phyloP scores from a whole-genome alignment of 2,329 filamentous ascomycete species.

The Penicillium vulpinum region DNA sequence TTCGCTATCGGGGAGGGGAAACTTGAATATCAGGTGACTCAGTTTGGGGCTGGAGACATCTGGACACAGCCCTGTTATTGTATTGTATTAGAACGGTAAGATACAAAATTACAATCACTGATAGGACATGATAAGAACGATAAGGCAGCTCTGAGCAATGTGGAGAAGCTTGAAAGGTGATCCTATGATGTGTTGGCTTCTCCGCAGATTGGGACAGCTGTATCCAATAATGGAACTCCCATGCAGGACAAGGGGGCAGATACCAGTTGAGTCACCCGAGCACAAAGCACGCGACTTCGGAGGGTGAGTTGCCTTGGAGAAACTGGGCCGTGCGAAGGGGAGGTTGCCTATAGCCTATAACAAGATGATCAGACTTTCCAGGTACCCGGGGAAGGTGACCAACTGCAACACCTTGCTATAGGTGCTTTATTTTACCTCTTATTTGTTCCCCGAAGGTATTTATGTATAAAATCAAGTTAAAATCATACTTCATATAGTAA shows the following conservation, averaged over 20 bases:
- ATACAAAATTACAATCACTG: background rate
- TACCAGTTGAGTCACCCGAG: constrained; percentile 15
- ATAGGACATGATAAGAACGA: constrained; percentile 22
- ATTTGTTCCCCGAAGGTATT: background rate
- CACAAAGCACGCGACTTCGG: constrained; percentile 26
- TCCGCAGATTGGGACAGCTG: constrained; percentile 5
- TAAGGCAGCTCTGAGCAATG: constrained; percentile 18
- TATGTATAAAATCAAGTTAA: background rate
- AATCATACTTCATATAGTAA: background rate
- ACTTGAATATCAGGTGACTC: constrained; percentile 18
- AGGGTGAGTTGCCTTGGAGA: constrained; percentile 21
- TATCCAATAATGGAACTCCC: constrained; percentile 6
- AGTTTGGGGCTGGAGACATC: background rate
- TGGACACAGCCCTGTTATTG: background rate
- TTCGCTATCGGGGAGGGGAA: constrained; percentile 4
- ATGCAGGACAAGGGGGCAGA: constrained; percentile 1
- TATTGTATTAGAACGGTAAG: constrained; percentile 1
- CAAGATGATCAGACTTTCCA: constrained; percentile 16
- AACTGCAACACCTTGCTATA: background rate
- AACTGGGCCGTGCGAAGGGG: constrained; percentile 8
- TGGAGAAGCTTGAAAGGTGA: constrained; percentile 7
- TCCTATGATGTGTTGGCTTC: constrained; percentile 10
- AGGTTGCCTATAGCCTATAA: background rate
- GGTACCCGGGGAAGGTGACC: constrained; percentile 16
- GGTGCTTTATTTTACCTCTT: background rate